Conservation (phyloP, 1,139 yeast genomes). For the Protomyces inundatus region DNA sequence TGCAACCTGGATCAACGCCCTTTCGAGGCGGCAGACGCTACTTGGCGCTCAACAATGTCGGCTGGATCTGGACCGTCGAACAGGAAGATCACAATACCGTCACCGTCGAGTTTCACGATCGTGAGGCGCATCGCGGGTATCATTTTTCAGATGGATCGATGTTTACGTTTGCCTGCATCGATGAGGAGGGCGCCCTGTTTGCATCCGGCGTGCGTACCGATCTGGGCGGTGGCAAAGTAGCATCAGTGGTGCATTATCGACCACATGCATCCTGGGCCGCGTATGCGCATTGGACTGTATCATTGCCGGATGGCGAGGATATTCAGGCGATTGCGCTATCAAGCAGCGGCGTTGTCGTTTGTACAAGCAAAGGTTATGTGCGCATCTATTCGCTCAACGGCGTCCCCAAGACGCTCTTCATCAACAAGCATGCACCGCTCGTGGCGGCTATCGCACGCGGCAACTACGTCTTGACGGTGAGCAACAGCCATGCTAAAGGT, state of each 20-base stretch:
- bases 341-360: constrained; percentile 47
- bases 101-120: constrained; percentile 82
- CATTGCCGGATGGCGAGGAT: constrained; percentile 41
- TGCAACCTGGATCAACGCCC: constrained; percentile 82
- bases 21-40: constrained; percentile 69
- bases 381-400: constrained; percentile 55
- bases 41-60: constrained; percentile 59
- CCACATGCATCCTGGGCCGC: constrained; percentile 41
- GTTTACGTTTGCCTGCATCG: constrained; percentile 75
- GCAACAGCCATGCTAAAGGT: constrained; percentile 33
- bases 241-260: constrained; percentile 43
- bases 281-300: constrained; percentile 40
- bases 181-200: constrained; percentile 36
- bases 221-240: constrained; percentile 10
- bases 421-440: constrained; percentile 48
- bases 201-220: constrained; percentile 27
- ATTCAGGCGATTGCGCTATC: constrained; percentile 51
- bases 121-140: constrained; percentile 71
- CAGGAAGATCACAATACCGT: constrained; percentile 60
- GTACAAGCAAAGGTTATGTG: constrained; percentile 55
- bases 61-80: constrained; percentile 75
- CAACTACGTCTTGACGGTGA: constrained; percentile 46
- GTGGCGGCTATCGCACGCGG: constrained; percentile 52
- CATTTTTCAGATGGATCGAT: constrained; percentile 69
- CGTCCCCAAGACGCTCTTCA: constrained; percentile 49